phyloP scores from a whole-genome alignment of 306 rosid genomes.

The Purshia tridentata region DNA sequence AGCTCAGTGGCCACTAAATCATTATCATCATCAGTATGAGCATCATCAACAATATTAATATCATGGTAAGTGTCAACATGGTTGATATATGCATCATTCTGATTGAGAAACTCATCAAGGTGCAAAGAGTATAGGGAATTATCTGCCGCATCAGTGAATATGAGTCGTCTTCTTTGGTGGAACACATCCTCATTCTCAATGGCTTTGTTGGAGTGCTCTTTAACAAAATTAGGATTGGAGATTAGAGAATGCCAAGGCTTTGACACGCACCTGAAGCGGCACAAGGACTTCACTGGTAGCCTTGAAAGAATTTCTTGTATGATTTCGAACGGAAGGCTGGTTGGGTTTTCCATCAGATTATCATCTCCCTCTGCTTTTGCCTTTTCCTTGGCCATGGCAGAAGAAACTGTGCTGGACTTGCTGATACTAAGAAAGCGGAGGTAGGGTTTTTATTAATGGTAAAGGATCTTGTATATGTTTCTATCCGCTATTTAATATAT shows the following conservation, averaged over 20 bases:
- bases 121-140: no score
- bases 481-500: no score
- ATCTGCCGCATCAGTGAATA: background rate
- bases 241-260: slow-evolving; percentile 13
- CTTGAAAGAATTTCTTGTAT: slow-evolving; percentile 6
- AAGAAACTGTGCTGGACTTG: no score
- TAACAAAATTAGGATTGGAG: slow-evolving; percentile 2
- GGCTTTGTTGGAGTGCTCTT: background rate
- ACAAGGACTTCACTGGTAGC: slow-evolving; percentile 12
- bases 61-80: no score
- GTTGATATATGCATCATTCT: background rate
- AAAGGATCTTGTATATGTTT: no score
- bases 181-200: background rate
- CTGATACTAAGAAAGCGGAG: no score
- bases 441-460: no score
- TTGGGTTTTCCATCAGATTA: background rate
- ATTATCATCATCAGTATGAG: background rate
- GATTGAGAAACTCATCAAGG: background rate
- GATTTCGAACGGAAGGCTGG: background rate
- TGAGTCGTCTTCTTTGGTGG: background rate
- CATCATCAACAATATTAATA: no score
- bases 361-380: no score
- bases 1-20: background rate
- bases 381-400: no score
- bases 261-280: slow-evolving; percentile 16